phyloP scores from a whole-genome alignment of 2,329 filamentous ascomycete genomes.

The Claviceps digitariae region DNA sequence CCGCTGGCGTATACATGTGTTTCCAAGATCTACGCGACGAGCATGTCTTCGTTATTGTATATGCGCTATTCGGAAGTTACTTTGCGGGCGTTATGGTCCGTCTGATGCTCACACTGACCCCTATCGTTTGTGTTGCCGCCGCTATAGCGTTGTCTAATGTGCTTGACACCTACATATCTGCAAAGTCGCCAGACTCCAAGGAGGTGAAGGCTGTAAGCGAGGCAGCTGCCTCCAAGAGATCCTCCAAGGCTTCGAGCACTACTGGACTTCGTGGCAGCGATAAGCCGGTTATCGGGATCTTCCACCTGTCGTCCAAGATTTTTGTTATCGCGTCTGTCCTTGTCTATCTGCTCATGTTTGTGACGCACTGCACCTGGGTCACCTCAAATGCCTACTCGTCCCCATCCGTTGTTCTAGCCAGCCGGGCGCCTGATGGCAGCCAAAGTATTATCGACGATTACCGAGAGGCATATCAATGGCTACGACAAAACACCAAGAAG shows the following conservation, averaged over 20 bases:
- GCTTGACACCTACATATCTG: constrained; percentile 69
- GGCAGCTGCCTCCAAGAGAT: constrained; percentile 42
- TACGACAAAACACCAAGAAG: constrained; percentile 88
- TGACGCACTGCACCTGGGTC: constrained; percentile 97
- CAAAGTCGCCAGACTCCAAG: constrained; percentile 45
- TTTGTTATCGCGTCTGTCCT: constrained; percentile 60
- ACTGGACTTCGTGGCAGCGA: constrained; percentile 53
- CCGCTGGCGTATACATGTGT: constrained; percentile 94
- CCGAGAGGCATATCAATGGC: constrained; percentile 98
- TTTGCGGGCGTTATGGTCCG: constrained; percentile 99
- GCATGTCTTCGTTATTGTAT: constrained; percentile 96
- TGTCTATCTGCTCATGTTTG: constrained; percentile 80
- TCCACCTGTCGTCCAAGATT: constrained; percentile 64
- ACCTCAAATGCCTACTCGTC: constrained; percentile 98
- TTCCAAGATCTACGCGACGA: constrained; percentile 90
- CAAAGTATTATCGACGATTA: constrained; percentile 99
- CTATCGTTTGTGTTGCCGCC: constrained; percentile 87
- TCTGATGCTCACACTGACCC: constrained; percentile 93
- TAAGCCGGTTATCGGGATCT: constrained; percentile 70
- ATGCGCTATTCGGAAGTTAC: constrained; percentile 92
- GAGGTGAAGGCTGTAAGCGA: constrained; percentile 32
- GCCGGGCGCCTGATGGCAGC: constrained; percentile 80
- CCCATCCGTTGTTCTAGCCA: constrained; percentile 90
- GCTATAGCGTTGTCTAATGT: constrained; percentile 80
- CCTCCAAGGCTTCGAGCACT: constrained; percentile 23